Evolutionary conservation across 192 early-diverging fungal genomes (phyloP), one percentile per base, ranked within the genome.

Genomic region (Rhizoclosmatium sp.): DNA sequence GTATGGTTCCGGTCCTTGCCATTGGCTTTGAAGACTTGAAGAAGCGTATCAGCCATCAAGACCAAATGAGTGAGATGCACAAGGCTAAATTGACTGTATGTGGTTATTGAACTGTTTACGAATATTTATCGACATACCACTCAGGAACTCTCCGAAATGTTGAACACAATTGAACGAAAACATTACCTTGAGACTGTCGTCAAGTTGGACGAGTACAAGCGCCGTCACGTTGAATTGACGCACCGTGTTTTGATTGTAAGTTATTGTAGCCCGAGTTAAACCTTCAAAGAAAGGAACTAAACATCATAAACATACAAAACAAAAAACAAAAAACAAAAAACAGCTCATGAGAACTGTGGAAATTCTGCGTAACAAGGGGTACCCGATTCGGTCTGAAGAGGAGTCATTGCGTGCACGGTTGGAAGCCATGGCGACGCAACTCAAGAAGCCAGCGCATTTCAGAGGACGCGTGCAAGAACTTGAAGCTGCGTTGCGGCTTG

Each of bases 1-100:
- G 93, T 59, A 90, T 96, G 88, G 96, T 99, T 1, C 97, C 97
- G 9, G 95, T 94, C 10, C 80, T 97, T 4, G 96, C 95, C 2
- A 88, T 92, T 71, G 96, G 96, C 21, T 99, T 98, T 71, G 94
- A 92, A 3, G 96, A 97, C 69, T 81, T 99, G 14, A 90, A 95
- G 61, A 96, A 95, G 85, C 89, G 97, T 12, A 91, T 94, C 58
- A 91, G 91, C 39, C 83, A 89, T 61, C 96, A 98, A 82, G 86
- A 93, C 7, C 71, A 91, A 40, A 86, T 91, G 74, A 86, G 86
- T 56, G 82, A 92, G 59, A 87, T 89, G 51, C 93, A 95, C 81
- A 84, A 88, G 79, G 88, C 84, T 74, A 95, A 93, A 82, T 82
- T 96, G 10, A 81, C 90, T 66, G 91, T 90, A 78, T 75, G 79